A percentile compares a stretch with the other conserved stretches of the same genome.
These are phyloP conservation scores for Penicillium alfredii DNA, from an alignment of 495 filamentous ascomycete species.

Conservation along the genomic window DNA sequence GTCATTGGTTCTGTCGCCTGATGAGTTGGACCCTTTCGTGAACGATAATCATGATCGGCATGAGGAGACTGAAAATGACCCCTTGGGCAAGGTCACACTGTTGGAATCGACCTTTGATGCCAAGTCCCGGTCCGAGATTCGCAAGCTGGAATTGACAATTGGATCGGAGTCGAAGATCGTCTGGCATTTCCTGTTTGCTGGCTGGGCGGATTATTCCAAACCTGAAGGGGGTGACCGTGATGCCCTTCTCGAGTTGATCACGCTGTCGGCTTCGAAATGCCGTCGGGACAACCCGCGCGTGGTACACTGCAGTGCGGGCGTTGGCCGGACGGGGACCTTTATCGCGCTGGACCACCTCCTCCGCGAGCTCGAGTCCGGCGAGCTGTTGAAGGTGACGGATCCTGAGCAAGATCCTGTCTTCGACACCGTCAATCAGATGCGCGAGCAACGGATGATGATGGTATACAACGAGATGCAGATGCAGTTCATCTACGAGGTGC, in stretches of 20 bases:
- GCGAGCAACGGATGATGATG: constrained; percentile 92
- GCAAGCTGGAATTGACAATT: constrained; percentile 49
- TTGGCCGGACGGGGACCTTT: constrained; percentile 91
- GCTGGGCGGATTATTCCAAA: constrained; percentile 91
- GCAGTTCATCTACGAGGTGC: constrained; percentile 81
- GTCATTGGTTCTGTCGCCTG: constrained; percentile 57
- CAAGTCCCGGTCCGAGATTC: constrained; percentile 48
- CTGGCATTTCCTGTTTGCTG: constrained; percentile 86
- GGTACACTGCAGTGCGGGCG: constrained; percentile 90
- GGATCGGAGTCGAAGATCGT: constrained; percentile 62
- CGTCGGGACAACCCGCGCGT: constrained; percentile 69
- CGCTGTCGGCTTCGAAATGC: constrained; percentile 66
- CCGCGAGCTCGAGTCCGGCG: constrained; percentile 70
- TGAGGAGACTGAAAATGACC: constrained; percentile 3
- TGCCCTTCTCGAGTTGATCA: constrained; percentile 73
- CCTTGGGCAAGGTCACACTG: constrained; percentile 43
- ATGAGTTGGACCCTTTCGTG: constrained; percentile 26
- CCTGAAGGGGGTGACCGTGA: constrained; percentile 73
- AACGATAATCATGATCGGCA: constrained; percentile 21
- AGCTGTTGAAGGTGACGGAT: constrained; percentile 45
- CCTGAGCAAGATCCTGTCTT: constrained; percentile 56
- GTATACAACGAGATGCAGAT: constrained; percentile 88
- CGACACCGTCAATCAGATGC: constrained; percentile 70
- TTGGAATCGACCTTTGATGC: constrained; percentile 40
- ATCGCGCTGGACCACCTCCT: constrained; percentile 90